Evolutionary conservation across 2,329 filamentous ascomycete genomes (phyloP).

Genomic region (Pseudogymnoascus sp.): DNA sequence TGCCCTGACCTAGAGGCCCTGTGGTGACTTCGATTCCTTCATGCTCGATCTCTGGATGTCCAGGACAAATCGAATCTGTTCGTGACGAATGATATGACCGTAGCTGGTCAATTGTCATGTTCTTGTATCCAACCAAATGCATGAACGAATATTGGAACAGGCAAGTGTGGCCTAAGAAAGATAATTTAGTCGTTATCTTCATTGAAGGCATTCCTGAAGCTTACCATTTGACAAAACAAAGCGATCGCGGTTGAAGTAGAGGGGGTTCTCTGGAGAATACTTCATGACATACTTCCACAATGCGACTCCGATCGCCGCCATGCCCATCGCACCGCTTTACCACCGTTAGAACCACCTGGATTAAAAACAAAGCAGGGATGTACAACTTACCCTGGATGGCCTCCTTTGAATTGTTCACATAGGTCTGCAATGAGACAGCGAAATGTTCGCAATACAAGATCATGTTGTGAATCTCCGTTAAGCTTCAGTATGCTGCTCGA

Average conservation of each 20-base stretch:
- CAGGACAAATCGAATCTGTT: slow-evolving; percentile 35
- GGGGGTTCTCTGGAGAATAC: slow-evolving; percentile 31
- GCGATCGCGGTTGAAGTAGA: slow-evolving; percentile 36
- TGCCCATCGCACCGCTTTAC: slow-evolving; percentile 30
- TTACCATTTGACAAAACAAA: slow-evolving; percentile 38
- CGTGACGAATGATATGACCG: slow-evolving; percentile 37
- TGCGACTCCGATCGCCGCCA: slow-evolving; percentile 36
- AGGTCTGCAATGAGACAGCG: slow-evolving; percentile 58
- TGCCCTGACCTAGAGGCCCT: neutral
- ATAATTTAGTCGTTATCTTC: neutral
- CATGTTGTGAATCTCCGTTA: slow-evolving; percentile 14
- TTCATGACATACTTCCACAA: slow-evolving; percentile 37
- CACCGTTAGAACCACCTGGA: neutral
- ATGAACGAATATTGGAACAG: slow-evolving; percentile 38
- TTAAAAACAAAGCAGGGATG: neutral
- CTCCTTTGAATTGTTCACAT: slow-evolving; percentile 61
- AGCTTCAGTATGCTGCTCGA: neutral
- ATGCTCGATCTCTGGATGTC: slow-evolving; percentile 42
- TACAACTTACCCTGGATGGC: slow-evolving; percentile 52
- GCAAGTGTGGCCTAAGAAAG: slow-evolving; percentile 32
- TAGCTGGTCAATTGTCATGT: slow-evolving; percentile 40
- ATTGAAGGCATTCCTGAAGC: neutral
- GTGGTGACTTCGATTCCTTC: slow-evolving; percentile 30
- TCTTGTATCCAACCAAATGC: slow-evolving; percentile 38
- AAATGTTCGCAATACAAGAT: slow-evolving; percentile 51